phyloP scores from a whole-genome alignment of 1,139 yeast species.

The Protomyces arabidopsidicola region DNA sequence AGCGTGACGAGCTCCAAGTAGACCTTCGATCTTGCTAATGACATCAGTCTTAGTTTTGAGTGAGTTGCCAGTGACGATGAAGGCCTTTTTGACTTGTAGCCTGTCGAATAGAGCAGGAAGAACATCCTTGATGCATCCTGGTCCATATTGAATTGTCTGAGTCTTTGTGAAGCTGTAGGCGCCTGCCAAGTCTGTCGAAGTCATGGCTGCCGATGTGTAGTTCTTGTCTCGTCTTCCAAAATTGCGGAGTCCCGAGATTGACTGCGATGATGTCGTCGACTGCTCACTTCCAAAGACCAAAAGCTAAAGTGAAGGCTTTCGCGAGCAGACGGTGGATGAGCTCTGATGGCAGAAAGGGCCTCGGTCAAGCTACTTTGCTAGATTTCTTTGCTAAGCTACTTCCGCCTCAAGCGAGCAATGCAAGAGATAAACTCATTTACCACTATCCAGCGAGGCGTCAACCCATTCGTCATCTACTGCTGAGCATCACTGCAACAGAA shows the following conservation, averaged over 20 bases:
- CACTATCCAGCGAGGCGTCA: neutral
- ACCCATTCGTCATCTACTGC: neutral
- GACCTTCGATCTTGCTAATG: conserved; percentile 2
- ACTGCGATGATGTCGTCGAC: neutral
- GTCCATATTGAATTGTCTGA: conserved; percentile 21
- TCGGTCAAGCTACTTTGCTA: neutral
- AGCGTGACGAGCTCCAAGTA: conserved; percentile 14
- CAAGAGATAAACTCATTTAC: neutral
- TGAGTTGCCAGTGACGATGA: conserved; percentile 45
- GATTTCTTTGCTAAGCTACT: neutral
- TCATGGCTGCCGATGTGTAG: neutral
- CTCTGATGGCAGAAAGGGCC: neutral
- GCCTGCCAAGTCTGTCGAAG: neutral
- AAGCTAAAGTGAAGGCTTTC: neutral
- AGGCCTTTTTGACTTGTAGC: conserved; percentile 14
- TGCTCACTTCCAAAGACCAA: neutral
- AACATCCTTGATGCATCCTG: conserved; percentile 6
- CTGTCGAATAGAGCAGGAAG: conserved; percentile 6
- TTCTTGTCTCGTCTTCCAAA: neutral
- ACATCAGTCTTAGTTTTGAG: conserved; percentile 23
- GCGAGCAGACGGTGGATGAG: neutral
- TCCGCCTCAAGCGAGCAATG: neutral
- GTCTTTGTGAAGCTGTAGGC: conserved; percentile 12
- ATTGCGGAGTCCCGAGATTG: neutral
- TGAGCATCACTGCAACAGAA: neutral